Base-by-base conservation (phyloP, 495 filamentous ascomycete species). In the Elaphomyces granulatus region DNA sequence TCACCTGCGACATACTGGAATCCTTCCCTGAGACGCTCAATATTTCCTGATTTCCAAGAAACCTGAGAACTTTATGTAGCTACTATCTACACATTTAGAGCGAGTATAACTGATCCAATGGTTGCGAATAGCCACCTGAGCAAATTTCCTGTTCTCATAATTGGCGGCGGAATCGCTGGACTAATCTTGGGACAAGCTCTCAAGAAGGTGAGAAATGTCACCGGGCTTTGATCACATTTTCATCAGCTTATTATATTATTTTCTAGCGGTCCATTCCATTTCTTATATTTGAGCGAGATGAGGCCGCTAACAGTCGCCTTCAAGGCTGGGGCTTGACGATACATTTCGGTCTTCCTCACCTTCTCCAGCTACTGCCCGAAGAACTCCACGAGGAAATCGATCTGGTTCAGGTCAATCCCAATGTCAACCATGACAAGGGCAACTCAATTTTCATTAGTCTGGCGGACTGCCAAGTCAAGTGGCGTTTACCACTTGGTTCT, bases 291-390 rank as follows among this genome's bases (percentile, higher is more conserved):
- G 75, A 80, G 38, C 63, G 70, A 3, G 74, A 78, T 45, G 41
- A 53, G 2, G 46, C 54, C 8, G 46, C 63, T 16, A 49, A 55
- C 9, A 51, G 61, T 9, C 63, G 74, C 3, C 57, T 49, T 4
- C 60, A 60, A 20, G 74, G 75, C 30, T 78, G 73, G 73, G 73
- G 68, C 3, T 53, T 78, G 8, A 76, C 75, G 0, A 60, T 78
- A 38, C 71, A 77, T 50, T 75, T 69, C 70, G 63, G 65, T 20
- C 56, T 76, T 8, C 56, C 67, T 8, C 63, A 63, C 2, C 54
- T 77, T 38, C 54, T 64, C 8, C 45, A 59, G 8, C 47, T 76
- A 7, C 57, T 77, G 4, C 73, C 72, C 0, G 54, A 66, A 2
- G 46, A 67, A n/a, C 40, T 75, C 17, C 46, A 70, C 10, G 43